A percentile compares a stretch with the other conserved stretches of the same genome.
phyloP scores from a whole-genome alignment of 2,329 filamentous ascomycete genomes.

The Cladosporium cucumerinum region DNA sequence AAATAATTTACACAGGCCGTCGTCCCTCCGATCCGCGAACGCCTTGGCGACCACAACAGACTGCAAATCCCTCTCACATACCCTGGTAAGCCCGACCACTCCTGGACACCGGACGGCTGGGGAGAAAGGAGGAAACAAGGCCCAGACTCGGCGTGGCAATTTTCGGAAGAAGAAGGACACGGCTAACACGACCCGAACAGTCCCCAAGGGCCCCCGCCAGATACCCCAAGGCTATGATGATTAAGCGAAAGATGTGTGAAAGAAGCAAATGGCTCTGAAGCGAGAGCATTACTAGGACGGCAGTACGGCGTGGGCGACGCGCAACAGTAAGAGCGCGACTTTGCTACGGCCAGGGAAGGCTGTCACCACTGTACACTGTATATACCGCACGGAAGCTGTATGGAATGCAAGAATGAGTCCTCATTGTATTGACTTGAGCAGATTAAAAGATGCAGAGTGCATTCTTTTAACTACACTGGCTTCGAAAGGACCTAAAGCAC shows the following conservation, averaged over 20 bases:
- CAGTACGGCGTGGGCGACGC: background rate
- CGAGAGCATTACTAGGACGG: background rate
- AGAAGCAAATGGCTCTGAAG: background rate
- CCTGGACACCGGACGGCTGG: slow-evolving; percentile 11
- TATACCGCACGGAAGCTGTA: background rate
- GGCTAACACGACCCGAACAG: slow-evolving; percentile 27
- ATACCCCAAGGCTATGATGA: slow-evolving; percentile 48
- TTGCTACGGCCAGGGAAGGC: background rate
- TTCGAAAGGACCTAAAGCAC: background rate
- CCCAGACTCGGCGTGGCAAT: background rate
- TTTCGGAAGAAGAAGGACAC: background rate
- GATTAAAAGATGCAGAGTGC: background rate
- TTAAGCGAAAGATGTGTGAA: slow-evolving; percentile 20
- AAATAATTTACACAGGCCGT: slow-evolving; percentile 40
- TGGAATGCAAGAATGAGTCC: slow-evolving; percentile 4
- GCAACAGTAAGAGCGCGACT: background rate
- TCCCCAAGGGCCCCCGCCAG: slow-evolving; percentile 46
- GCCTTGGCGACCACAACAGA: slow-evolving; percentile 70
- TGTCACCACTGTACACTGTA: background rate
- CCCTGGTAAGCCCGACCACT: slow-evolving; percentile 66
- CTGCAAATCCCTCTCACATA: slow-evolving; percentile 81
- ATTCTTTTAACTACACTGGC: no score
- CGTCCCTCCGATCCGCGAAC: slow-evolving; percentile 69
- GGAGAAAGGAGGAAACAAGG: background rate
- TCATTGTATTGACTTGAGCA: background rate